A percentile compares a stretch with the other conserved stretches of the same genome.
Evolutionary conservation across 441 rosid species (phyloP).

Genomic region (Aquilaria agallochum): DNA sequence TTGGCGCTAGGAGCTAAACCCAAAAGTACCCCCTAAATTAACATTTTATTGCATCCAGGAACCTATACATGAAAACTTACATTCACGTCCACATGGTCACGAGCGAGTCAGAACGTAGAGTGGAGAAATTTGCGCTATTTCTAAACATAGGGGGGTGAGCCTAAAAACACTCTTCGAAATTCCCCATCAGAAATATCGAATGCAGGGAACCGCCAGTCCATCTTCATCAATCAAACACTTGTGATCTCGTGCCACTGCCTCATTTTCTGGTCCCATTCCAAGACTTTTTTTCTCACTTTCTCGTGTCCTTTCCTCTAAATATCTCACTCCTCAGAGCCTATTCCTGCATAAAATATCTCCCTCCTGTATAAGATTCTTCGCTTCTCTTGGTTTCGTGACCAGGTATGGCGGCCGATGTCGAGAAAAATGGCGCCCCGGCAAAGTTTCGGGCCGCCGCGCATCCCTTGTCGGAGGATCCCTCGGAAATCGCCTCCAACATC

Average conservation of each 20-base stretch:
- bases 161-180: no score
- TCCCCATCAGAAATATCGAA: neutral
- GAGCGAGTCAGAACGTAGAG: no score
- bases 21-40: no score
- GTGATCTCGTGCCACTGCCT: neutral
- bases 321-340: conserved; percentile 5
- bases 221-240: no score
- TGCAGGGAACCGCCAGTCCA: neutral
- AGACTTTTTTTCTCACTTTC: neutral
- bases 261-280: neutral
- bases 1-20: neutral
- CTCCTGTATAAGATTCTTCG: neutral
- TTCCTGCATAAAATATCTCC: conserved; percentile 9
- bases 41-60: no score
- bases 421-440: conserved; percentile 30
- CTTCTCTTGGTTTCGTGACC: conserved; percentile 1
- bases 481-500: conserved; percentile 78
- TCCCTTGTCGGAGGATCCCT: conserved; percentile 56
- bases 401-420: conserved; percentile 34
- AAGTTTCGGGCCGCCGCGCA: conserved; percentile 50
- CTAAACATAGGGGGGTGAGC: no score
- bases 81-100: no score
- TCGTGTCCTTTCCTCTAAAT: neutral
- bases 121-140: no score
- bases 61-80: no score